Evolutionary conservation across 1,139 yeast genomes (phyloP), one percentile per base, ranked within the genome.

Genomic region (Taphrina confusa): DNA sequence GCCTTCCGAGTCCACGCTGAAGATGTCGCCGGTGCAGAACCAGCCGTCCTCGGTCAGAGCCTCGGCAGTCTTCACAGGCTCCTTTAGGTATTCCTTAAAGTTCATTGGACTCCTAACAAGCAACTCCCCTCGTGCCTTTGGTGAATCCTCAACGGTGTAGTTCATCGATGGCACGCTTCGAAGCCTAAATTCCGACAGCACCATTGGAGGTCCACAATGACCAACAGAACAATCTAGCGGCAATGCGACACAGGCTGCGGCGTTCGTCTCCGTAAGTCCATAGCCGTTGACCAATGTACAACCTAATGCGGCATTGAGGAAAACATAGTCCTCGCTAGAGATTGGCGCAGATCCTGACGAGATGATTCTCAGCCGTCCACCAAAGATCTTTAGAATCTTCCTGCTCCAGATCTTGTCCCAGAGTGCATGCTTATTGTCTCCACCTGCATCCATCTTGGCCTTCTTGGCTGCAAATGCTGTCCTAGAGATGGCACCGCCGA

Each of bases 21-120:
- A 91, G 65, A 86, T 81, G 72, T 86, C 94, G 55, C 94, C 94
- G 16, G 92, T 85, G 49, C 78, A 76, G 73, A 85, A 85, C 88
- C 90, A 86, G 8, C 90, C 90, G 23, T 85, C 85, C 40, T 75
- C 71, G 66, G 82, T 86, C 57, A 83, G 68, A 1, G 82, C 77
- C 57, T 78, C 78, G 16, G 68, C 70, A 1, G 87, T 82, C 65
- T 80, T 84, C 44, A 76, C 76, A 8, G 77, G 77, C 66, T 82
- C 81, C 68, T 83, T 80, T 73, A 72, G 85, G 72, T 87, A 87
- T 12, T 79, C 81, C 31, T 69, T 67, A 70, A 85, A 84, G 37
- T 82, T 75, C 68, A 82, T 87, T 3, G 87, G 82, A 1, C 94
- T 92, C 61, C 91, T 76, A 37, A 86, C 69, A 70, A 80, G 75